Evolutionary conservation across 306 rosid genomes (phyloP).

Genomic region (Arachis hypogaea): DNA sequence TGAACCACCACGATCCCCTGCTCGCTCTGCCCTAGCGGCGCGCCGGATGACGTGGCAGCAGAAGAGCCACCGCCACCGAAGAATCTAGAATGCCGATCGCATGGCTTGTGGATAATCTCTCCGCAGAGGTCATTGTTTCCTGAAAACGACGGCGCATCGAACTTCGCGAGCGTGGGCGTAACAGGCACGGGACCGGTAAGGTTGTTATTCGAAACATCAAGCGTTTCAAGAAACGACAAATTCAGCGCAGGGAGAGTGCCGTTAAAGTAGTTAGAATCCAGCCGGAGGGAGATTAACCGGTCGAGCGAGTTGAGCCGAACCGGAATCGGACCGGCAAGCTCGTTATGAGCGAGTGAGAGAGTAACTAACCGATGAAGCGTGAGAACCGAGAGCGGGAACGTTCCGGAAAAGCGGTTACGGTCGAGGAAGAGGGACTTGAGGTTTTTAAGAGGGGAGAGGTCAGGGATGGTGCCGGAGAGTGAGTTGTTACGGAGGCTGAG

Average conservation of each 20-base stretch:
- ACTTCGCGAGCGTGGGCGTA: conserved; percentile 53
- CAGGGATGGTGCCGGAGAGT: conserved; percentile 76
- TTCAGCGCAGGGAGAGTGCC: conserved; percentile 69
- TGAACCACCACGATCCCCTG: conserved; percentile 53
- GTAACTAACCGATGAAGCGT: conserved; percentile 59
- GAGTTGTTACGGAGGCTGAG: conserved; percentile 79
- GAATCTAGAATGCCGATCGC: conserved; percentile 55
- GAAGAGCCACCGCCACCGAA: conserved; percentile 47
- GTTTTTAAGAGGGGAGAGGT: conserved; percentile 64
- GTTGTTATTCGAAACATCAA: conserved; percentile 67
- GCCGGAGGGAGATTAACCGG: conserved; percentile 59
- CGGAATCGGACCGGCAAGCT: conserved; percentile 65
- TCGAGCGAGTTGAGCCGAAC: conserved; percentile 42
- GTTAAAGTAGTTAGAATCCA: conserved; percentile 63
- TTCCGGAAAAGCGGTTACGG: conserved; percentile 63
- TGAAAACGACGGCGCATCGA: conserved; percentile 54
- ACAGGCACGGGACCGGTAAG: conserved; percentile 69
- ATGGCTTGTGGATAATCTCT: conserved; percentile 59
- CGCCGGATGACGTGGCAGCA: conserved; percentile 36
- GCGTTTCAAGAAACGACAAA: conserved; percentile 51
- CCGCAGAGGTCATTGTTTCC: conserved; percentile 76
- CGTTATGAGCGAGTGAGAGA: conserved; percentile 68
- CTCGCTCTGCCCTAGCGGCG: conserved; percentile 58
- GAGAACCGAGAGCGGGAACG: conserved; percentile 68
- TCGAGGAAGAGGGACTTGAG: conserved; percentile 70